phyloP scores from a whole-genome alignment of 2,329 filamentous ascomycete species.

The Aspergillus sp. region DNA sequence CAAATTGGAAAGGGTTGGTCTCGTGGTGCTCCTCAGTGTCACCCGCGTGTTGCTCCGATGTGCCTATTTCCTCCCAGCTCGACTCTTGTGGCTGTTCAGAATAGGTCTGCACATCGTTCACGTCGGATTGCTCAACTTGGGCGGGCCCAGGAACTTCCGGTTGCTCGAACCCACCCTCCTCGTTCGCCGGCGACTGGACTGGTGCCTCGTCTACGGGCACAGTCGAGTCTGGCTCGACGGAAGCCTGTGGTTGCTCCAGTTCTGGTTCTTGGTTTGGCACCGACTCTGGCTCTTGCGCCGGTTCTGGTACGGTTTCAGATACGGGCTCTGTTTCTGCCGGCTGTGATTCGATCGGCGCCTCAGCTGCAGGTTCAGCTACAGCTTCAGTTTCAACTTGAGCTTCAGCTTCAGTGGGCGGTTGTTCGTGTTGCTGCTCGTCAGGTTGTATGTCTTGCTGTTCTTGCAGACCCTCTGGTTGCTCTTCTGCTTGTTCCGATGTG shows the following conservation, averaged over 20 bases:
- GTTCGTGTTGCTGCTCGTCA: constrained; percentile 2
- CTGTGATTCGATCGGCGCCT: constrained; percentile 4
- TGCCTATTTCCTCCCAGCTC: constrained; percentile 15
- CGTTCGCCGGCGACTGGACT: constrained; percentile 14
- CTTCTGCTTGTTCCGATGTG: neutral
- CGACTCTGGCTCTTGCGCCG: constrained; percentile 10
- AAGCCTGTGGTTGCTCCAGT: constrained; percentile 23
- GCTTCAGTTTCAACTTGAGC: constrained; percentile 5
- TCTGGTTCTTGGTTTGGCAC: constrained; percentile 17
- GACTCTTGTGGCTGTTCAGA: constrained; percentile 17
- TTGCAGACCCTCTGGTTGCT: neutral
- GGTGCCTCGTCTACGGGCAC: constrained; percentile 15
- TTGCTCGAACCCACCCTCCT: constrained; percentile 17
- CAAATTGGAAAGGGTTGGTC: constrained; percentile 9
- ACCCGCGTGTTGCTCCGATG: constrained; percentile 14
- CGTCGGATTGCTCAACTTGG: constrained; percentile 20
- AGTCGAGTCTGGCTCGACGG: constrained; percentile 17
- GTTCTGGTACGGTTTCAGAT: constrained; percentile 7
- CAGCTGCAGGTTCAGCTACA: neutral
- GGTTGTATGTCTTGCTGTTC: constrained; percentile 5
- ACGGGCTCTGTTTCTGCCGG: constrained; percentile 10
- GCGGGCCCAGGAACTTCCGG: constrained; percentile 15
- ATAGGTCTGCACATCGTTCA: constrained; percentile 23
- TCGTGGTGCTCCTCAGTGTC: constrained; percentile 13
- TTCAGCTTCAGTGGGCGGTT: constrained; percentile 1